phyloP scores from a whole-genome alignment of 177 flowering plant species.

The Vitis hybrid region DNA sequence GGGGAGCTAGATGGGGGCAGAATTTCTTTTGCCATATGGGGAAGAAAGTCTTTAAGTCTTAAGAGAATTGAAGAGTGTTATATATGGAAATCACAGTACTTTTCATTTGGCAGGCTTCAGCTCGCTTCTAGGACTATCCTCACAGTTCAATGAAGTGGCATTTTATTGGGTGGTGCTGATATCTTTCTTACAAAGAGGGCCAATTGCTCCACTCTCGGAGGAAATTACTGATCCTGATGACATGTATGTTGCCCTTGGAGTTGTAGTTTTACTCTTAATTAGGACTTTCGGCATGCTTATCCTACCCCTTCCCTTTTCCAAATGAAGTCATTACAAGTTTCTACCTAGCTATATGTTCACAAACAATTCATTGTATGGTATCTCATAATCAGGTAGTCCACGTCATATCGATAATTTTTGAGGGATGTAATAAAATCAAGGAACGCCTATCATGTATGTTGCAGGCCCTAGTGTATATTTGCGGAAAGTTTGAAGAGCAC shows the following conservation, averaged over 20 bases:
- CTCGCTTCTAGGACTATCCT: conserved; percentile 75
- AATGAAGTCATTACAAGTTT: conserved; percentile 41
- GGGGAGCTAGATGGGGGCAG: conserved; percentile 98
- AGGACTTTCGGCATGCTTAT: conserved; percentile 78
- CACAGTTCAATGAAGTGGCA: conserved; percentile 82
- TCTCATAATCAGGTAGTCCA: too few species aligned
- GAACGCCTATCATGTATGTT: too few species aligned
- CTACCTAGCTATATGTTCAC: conserved; percentile 11
- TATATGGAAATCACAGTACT: neutral
- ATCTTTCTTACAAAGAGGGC: conserved; percentile 94
- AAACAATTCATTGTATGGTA: neutral
- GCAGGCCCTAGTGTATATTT: too few species aligned
- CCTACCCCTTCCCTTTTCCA: conserved; percentile 85
- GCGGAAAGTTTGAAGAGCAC: too few species aligned
- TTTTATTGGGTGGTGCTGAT: conserved; percentile 92
- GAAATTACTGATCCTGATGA: conserved; percentile 84
- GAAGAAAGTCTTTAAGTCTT: conserved; percentile 54
- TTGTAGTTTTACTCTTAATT: conserved; percentile 71
- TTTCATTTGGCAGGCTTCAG: conserved; percentile 56
- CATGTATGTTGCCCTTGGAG: conserved; percentile 68
- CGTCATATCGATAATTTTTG: too few species aligned
- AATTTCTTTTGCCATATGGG: conserved; percentile 87
- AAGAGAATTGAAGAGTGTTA: too few species aligned
- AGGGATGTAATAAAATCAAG: too few species aligned
- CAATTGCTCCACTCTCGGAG: conserved; percentile 86